Conservation (phyloP, 441 rosid genomes). For the Biscutella laevigata region DNA sequence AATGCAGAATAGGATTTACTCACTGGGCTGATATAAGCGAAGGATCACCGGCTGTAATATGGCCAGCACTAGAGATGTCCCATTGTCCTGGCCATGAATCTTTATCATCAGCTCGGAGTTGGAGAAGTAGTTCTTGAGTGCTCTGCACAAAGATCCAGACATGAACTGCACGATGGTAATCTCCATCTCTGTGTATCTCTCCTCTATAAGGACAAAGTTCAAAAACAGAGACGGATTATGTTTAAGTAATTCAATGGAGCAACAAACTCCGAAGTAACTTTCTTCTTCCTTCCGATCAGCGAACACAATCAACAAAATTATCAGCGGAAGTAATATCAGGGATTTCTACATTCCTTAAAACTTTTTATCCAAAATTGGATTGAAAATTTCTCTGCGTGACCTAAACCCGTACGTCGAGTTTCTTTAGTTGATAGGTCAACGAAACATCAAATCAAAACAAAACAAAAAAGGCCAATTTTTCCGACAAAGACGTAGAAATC, state of each 20-base stretch:
- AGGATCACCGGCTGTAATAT: constrained; percentile 76
- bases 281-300: background rate
- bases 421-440: constrained; percentile 10
- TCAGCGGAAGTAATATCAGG: too few relatives aligned
- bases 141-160: constrained; percentile 81
- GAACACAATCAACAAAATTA: background rate
- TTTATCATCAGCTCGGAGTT: constrained; percentile 59
- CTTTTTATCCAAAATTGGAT: background rate
- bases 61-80: constrained; percentile 95
- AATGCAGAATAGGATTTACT: constrained; percentile 15
- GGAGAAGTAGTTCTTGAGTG: constrained; percentile 67
- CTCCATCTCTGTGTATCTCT: constrained; percentile 76
- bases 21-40: constrained; percentile 67
- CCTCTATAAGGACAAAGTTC: constrained; percentile 31
- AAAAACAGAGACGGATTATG: background rate
- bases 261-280: background rate
- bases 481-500: background rate
- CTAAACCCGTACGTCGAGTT: background rate
- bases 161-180: constrained; percentile 80
- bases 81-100: constrained; percentile 82
- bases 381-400: background rate
- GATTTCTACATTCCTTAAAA: too few relatives aligned
- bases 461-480: background rate
- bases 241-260: background rate
- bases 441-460: constrained; percentile 10